Percentiles rank a stretch among this genome's conserved stretches.
Conservation (phyloP, 2,329 filamentous ascomycete genomes). For the Aspergillus vadensis region DNA sequence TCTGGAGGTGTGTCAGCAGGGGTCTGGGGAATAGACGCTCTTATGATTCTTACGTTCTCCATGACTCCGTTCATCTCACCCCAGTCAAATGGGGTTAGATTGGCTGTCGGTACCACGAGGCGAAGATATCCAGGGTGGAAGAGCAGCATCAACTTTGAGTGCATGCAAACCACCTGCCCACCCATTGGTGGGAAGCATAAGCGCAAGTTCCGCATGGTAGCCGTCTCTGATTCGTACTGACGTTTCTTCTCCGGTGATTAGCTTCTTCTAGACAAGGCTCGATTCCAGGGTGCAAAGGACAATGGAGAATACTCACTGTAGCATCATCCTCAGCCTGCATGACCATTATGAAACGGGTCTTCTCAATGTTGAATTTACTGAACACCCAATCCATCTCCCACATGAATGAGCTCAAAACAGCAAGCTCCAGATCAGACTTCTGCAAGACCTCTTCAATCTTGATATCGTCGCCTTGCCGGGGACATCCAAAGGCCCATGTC, state of each 20-base stretch:
- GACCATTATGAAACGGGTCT: slow-evolving; percentile 65
- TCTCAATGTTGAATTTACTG: slow-evolving; percentile 64
- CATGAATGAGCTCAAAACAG: slow-evolving; percentile 82
- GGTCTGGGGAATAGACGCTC: background rate
- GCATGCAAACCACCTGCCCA: slow-evolving; percentile 73
- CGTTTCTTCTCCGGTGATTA: slow-evolving; percentile 32
- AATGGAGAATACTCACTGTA: slow-evolving; percentile 35
- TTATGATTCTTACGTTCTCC: slow-evolving; percentile 69
- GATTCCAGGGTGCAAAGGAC: background rate
- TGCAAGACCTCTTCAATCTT: slow-evolving; percentile 86
- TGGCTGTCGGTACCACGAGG: slow-evolving; percentile 83
- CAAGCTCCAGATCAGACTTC: slow-evolving; percentile 68
- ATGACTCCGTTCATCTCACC: slow-evolving; percentile 74
- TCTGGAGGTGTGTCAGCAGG: slow-evolving; percentile 47
- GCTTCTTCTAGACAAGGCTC: background rate
- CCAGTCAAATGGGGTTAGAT: slow-evolving; percentile 85
- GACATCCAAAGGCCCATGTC: slow-evolving; percentile 71
- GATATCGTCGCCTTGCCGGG: slow-evolving; percentile 69
- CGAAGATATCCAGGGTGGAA: slow-evolving; percentile 73
- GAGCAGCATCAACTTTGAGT: slow-evolving; percentile 91
- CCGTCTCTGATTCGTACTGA: slow-evolving; percentile 43
- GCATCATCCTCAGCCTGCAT: slow-evolving; percentile 60
- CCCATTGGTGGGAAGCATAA: slow-evolving; percentile 82
- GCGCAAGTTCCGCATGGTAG: slow-evolving; percentile 57
- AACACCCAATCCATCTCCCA: slow-evolving; percentile 82